phyloP scores from a whole-genome alignment of 1,284 basidiomycete species.

The Trichosporon faecale region DNA sequence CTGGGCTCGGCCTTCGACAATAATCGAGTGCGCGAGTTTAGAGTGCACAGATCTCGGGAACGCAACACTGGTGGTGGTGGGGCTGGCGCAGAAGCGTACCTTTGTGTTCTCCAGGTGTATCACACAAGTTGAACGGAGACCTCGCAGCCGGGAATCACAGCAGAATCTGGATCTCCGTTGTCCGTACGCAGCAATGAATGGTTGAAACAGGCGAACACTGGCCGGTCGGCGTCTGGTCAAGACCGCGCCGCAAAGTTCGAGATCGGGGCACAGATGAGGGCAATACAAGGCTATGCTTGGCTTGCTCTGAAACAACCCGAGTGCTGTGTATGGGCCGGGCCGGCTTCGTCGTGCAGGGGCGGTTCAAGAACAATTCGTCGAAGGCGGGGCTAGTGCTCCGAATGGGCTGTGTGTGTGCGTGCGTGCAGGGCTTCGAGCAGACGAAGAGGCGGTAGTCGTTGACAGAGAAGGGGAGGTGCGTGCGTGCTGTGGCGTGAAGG shows the following conservation, averaged over 20 bases:
- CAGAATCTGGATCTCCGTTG: background rate
- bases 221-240: background rate
- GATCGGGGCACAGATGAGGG: background rate
- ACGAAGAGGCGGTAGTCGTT: background rate
- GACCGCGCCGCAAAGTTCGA: background rate
- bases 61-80: background rate
- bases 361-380: background rate
- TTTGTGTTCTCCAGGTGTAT: background rate
- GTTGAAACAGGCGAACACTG: background rate
- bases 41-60: background rate
- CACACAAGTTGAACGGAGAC: background rate
- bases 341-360: background rate
- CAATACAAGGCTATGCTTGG: background rate
- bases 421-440: background rate
- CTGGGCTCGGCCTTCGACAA: background rate
- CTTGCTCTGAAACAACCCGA: background rate
- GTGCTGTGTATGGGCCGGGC: background rate
- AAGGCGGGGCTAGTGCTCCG: background rate
- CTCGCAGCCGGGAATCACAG: background rate
- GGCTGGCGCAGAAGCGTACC: background rate
- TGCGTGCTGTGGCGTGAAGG: constrained; percentile 10
- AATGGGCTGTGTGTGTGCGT: background rate
- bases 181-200: background rate
- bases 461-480: background rate
- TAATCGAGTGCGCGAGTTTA: background rate